These are phyloP conservation scores for Penicillium italicum DNA, from an alignment of 2,329 filamentous ascomycete genomes.

Conservation along the genomic window DNA sequence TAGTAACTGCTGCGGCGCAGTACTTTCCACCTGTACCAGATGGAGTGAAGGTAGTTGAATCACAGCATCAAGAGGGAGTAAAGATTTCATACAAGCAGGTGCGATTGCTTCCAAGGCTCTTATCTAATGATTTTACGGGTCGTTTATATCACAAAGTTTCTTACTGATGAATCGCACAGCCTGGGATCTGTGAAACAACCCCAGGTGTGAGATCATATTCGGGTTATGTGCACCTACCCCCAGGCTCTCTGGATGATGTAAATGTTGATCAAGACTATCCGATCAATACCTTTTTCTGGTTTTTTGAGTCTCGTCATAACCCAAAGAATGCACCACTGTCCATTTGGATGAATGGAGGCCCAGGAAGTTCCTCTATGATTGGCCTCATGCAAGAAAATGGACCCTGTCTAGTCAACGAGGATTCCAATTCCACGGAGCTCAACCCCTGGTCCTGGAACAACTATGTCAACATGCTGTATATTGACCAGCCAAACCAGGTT, in stretches of 20 bases:
- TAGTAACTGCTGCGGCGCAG: constrained; percentile 24
- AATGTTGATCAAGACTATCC: constrained; percentile 50
- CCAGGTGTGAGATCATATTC: constrained; percentile 55
- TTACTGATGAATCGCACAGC: constrained; percentile 24
- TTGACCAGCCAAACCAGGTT: constrained; percentile 62
- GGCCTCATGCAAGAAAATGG: constrained; percentile 52
- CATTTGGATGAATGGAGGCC: constrained; percentile 62
- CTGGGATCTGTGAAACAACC: constrained; percentile 56
- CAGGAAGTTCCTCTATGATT: constrained; percentile 57
- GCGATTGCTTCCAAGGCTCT: neutral
- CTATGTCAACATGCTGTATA: constrained; percentile 64
- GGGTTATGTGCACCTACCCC: constrained; percentile 58
- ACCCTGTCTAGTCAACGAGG: constrained; percentile 52
- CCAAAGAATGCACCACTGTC: constrained; percentile 55
- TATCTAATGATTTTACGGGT: neutral
- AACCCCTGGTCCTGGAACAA: constrained; percentile 64
- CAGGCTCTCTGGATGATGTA: constrained; percentile 41
- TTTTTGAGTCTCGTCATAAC: constrained; percentile 56
- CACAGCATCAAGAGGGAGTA: constrained; percentile 43
- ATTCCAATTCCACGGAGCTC: constrained; percentile 49
- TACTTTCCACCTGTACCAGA: constrained; percentile 44
- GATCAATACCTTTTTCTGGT: constrained; percentile 65
- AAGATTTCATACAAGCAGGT: constrained; percentile 49
- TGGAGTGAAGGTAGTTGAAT: constrained; percentile 41
- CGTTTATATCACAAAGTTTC: neutral